Conservation (phyloP, 345 rosid species). For the Lagerstroemia speciosa region DNA sequence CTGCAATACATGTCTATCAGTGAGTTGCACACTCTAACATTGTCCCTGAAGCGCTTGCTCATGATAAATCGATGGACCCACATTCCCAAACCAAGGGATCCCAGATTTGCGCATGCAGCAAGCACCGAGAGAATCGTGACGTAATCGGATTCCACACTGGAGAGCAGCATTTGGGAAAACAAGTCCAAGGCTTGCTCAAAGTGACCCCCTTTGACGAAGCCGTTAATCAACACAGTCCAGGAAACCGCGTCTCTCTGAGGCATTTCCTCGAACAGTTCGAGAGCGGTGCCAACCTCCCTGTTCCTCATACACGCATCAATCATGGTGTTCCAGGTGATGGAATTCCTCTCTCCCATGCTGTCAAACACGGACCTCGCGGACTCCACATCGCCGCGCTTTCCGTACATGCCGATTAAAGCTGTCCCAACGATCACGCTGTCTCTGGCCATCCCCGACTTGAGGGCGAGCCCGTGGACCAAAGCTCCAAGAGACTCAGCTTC, state of each 20-base stretch:
- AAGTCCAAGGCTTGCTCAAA: constrained; percentile 44
- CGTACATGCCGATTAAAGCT: constrained; percentile 50
- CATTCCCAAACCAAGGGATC: constrained; percentile 44
- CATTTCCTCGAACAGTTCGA: constrained; percentile 46
- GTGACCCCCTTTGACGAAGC: constrained; percentile 43
- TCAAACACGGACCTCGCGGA: constrained; percentile 53
- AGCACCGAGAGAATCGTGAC: constrained; percentile 52
- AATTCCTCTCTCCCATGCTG: constrained; percentile 35
- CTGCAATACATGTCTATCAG: constrained; percentile 68
- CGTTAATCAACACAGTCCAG: constrained; percentile 75
- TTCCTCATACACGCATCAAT: constrained; percentile 50
- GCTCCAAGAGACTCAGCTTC: constrained; percentile 31
- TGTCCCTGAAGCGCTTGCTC: constrained; percentile 32
- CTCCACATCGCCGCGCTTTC: constrained; percentile 32
- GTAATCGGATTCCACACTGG: constrained; percentile 45
- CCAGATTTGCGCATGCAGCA: constrained; percentile 51
- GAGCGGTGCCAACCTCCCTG: constrained; percentile 34
- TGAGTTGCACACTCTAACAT: constrained; percentile 44
- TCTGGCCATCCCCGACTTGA: constrained; percentile 44
- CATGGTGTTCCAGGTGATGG: constrained; percentile 69
- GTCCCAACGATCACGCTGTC: constrained; percentile 62
- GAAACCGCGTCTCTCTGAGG: constrained; percentile 48
- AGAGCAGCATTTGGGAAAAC: constrained; percentile 59
- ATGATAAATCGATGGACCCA: constrained; percentile 46
- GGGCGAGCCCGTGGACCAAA: constrained; percentile 48